Base-by-base conservation (phyloP, 1,284 basidiomycete genomes). In the Schizopora paradoxa region DNA sequence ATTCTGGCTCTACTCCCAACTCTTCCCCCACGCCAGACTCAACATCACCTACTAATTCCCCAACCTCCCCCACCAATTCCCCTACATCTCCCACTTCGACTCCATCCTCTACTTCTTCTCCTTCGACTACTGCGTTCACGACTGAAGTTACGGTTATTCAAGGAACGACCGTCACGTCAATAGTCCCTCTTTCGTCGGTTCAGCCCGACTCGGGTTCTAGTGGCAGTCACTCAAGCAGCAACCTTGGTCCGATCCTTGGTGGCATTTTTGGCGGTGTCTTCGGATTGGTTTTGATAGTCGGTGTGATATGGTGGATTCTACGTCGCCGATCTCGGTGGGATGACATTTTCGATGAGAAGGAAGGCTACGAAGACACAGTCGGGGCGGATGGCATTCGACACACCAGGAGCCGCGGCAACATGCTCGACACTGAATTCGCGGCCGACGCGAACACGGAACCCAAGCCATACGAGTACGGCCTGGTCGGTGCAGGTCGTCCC, bases 401-500 rank as follows among this genome's bases (percentile, higher is more conserved):
- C n/a, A 45, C 45, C 18, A 26, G 16, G 14, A 27, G 14, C 5
- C 32, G 35, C 3, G 36, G 41, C n/a, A 18, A 36, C n/a, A 39
- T 47, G 45, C 41, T 51, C 13, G 49, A 51, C 21, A 23, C 44
- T 25, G 49, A 47, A 28, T 45, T 47, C n/a, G 38, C 48, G 11
- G 25, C 52, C 25, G 47, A 48, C 19, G 40, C 53, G 29, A 43
- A 39, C 22, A 43, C 40, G 13, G 54, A 55, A 33, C 54, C 57
- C 19, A 54, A 54, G 48, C 55, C 57, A 38, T 59, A 59, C 34
- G 34, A 48, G 23, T 56, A 58, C 38, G 57, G 56, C 26, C 46
- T 52, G 18, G 56, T 59, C 22, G 57, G 57, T 8, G 27, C 42
- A 11, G 33, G 23, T 13, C 27, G 31, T 23, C 33, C 39, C 7